Evolutionary conservation across 139 green algal genomes (phyloP).

Genomic region (Coccomyxa sp.): DNA sequence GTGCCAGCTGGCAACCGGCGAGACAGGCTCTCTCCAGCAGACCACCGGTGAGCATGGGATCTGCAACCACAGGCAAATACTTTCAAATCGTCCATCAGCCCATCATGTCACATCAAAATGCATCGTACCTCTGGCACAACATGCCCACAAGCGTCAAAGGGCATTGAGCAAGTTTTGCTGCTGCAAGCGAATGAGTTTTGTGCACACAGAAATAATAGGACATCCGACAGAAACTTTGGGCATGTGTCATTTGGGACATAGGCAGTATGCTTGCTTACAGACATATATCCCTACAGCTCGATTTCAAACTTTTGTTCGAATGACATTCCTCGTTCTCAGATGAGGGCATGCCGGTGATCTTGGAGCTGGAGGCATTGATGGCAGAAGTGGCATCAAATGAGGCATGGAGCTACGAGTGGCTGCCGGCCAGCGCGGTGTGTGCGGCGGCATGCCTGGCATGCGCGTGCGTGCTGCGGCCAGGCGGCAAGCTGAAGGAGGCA

Average conservation of each 20-base stretch:
- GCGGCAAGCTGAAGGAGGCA: background rate
- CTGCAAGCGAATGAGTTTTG: background rate
- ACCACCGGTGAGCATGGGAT: background rate
- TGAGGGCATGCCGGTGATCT: background rate
- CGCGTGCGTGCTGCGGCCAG: background rate
- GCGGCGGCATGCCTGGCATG: background rate
- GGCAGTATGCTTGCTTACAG: background rate
- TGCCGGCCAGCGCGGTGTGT: background rate
- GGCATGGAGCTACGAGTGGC: background rate
- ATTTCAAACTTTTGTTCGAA: background rate
- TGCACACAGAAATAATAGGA: background rate
- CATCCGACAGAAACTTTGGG: background rate
- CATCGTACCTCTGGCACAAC: background rate
- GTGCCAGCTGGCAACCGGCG: background rate
- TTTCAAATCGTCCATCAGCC: background rate
- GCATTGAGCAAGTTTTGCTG: background rate
- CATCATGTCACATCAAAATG: background rate
- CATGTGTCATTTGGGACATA: background rate
- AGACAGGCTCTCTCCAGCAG: background rate
- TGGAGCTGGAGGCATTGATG: background rate
- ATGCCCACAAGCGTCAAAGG: background rate
- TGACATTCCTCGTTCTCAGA: background rate
- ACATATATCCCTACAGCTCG: background rate
- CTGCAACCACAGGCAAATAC: background rate
- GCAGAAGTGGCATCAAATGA: background rate